Percentiles rank a stretch among this genome's conserved stretches.
Evolutionary conservation across 106 monocot genomes (phyloP).

Genomic region (Phalaenopsis equestris): DNA sequence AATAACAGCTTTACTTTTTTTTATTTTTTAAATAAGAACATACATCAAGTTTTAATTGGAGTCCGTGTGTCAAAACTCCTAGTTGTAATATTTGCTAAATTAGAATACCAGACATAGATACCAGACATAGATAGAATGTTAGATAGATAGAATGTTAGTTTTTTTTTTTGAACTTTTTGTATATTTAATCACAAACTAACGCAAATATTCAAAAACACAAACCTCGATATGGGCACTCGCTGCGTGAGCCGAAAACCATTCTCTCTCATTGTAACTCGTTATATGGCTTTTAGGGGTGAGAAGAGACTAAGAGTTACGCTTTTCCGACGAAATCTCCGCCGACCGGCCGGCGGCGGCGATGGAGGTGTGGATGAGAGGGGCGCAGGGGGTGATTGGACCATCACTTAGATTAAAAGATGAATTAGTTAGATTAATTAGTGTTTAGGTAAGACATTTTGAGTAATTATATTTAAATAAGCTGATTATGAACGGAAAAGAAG

Average conservation of each 20-base stretch:
- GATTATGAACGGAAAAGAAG: not conserved
- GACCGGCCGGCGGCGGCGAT: not conserved
- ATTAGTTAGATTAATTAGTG: not conserved
- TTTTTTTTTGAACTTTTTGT: no score
- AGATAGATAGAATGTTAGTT: not conserved
- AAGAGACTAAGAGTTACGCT: not conserved
- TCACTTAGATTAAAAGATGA: not conserved
- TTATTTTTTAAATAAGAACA: no score
- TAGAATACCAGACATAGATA: not conserved
- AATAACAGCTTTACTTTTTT: no score
- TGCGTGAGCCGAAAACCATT: not conserved
- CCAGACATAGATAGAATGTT: no score
- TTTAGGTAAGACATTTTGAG: not conserved
- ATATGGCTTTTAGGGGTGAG: not conserved
- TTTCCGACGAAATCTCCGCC: not conserved
- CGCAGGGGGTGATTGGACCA: not conserved
- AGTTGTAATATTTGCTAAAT: no score
- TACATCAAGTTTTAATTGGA: no score
- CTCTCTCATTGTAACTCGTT: not conserved
- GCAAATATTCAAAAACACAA: no score
- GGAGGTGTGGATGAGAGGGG: no score
- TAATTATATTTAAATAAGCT: not conserved
- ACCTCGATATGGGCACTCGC: no score
- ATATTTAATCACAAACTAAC: no score
- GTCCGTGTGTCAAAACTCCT: no score